Conservation (phyloP, 345 rosid genomes). For the Xanthoceras sorbifolium region DNA sequence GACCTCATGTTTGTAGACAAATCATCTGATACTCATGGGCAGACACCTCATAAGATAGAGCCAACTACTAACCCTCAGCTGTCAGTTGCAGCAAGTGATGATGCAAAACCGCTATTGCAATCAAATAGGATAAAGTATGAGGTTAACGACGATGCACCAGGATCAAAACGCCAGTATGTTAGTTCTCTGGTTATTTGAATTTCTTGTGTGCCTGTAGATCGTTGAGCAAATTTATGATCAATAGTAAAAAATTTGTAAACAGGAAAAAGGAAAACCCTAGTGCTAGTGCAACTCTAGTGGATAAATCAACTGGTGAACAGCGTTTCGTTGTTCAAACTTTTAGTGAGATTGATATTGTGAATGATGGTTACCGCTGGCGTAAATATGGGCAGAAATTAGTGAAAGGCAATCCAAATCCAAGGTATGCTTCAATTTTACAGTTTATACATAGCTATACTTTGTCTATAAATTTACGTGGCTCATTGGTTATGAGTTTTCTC, state of each 20-base stretch:
- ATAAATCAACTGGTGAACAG: constrained; percentile 54
- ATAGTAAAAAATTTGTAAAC: constrained; percentile 26
- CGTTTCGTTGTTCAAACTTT: constrained; percentile 62
- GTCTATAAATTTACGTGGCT: background rate
- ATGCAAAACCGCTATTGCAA: constrained; percentile 45
- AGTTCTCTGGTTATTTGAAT: constrained; percentile 3
- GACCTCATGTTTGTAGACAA: constrained; percentile 43
- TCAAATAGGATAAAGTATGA: constrained; percentile 49
- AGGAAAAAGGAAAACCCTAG: constrained; percentile 67
- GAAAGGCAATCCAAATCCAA: constrained; percentile 95
- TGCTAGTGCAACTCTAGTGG: constrained; percentile 39
- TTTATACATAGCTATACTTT: constrained; percentile 1
- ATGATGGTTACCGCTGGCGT: constrained; percentile 98
- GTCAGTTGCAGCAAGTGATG: constrained; percentile 36
- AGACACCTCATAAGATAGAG: constrained; percentile 35
- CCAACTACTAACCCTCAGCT: constrained; percentile 41
- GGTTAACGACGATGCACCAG: constrained; percentile 46
- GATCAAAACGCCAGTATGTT: constrained; percentile 67
- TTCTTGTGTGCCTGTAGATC: constrained; percentile 8
- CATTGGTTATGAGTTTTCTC: background rate
- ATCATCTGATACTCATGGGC: constrained; percentile 43
- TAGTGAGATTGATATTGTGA: constrained; percentile 66
- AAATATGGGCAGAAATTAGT: constrained; percentile 97
- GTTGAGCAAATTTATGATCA: constrained; percentile 20
- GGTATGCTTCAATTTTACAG: constrained; percentile 40